These are phyloP conservation scores for Priceomyces carsonii DNA, from an alignment of 805 yeast species.

Conservation along the genomic window DNA sequence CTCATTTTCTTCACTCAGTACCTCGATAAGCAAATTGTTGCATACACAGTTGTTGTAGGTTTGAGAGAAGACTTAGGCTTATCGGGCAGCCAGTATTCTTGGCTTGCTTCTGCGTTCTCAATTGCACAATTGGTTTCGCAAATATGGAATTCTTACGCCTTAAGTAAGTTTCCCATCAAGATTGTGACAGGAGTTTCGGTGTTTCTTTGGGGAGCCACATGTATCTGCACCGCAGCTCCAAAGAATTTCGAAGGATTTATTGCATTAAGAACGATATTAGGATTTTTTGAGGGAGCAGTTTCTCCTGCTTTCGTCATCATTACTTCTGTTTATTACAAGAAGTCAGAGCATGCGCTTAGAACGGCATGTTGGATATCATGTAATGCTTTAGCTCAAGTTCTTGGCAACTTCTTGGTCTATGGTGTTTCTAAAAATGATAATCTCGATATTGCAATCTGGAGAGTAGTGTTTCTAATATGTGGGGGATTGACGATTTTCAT, in stretches of 20 bases:
- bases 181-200: conserved; percentile 5
- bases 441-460: conserved; percentile 6
- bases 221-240: conserved; percentile 7
- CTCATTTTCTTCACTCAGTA: conserved; percentile 9
- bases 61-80: conserved; percentile 6
- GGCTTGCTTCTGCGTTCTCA: conserved; percentile 43
- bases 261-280: conserved; percentile 9
- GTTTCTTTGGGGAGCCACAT: conserved; percentile 5
- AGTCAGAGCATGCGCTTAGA: conserved; percentile 5
- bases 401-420: conserved; percentile 8
- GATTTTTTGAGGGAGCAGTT: conserved; percentile 10
- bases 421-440: conserved; percentile 8
- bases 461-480: conserved; percentile 14
- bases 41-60: conserved; percentile 6
- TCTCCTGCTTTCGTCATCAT: conserved; percentile 16
- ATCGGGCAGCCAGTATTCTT: conserved; percentile 32
- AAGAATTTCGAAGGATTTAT: conserved; percentile 12
- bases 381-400: conserved; percentile 8
- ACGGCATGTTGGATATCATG: conserved; percentile 6
- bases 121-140: conserved; percentile 64
- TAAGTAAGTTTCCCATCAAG: conserved; percentile 53
- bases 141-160: conserved; percentile 42
- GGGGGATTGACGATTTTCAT: conserved; percentile 17
- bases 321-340: conserved; percentile 19
- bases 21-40: conserved; percentile 5